phyloP scores from a whole-genome alignment of 2,329 filamentous ascomycete genomes.

The Botrytis porri region DNA sequence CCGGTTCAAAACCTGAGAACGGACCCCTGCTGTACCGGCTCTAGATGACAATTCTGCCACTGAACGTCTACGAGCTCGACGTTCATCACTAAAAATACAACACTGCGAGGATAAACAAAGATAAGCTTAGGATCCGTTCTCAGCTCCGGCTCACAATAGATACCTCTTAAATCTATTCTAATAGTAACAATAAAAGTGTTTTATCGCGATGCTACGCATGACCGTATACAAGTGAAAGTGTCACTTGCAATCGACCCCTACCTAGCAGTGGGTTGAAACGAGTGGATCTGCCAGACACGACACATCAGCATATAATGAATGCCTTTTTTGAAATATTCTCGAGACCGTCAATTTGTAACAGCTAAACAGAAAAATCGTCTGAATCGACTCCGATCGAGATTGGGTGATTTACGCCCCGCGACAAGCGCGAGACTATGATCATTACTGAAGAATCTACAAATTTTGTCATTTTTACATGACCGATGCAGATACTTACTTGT shows the following conservation, averaged over 20 bases:
- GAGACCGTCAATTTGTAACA: neutral
- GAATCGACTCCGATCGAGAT: neutral
- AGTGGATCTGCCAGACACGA: neutral
- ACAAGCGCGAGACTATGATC: neutral
- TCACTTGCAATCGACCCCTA: neutral
- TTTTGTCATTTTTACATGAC: neutral
- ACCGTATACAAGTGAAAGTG: neutral
- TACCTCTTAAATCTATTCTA: neutral
- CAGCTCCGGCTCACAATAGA: neutral
- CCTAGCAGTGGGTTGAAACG: neutral
- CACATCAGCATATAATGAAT: neutral
- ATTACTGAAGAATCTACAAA: neutral
- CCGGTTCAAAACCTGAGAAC: neutral
- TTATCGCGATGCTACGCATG: neutral
- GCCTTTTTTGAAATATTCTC: neutral
- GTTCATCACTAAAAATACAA: neutral
- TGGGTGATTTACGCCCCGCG: neutral
- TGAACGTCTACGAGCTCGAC: neutral
- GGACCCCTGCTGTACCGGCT: fast-evolving
- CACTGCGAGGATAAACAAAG: neutral
- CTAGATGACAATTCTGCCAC: neutral
- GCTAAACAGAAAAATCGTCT: neutral
- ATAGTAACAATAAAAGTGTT: neutral
- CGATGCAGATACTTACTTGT: neutral
- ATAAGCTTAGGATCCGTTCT: neutral